phyloP scores from a whole-genome alignment of 2,329 filamentous ascomycete genomes.

The Arachnomyces sp. region DNA sequence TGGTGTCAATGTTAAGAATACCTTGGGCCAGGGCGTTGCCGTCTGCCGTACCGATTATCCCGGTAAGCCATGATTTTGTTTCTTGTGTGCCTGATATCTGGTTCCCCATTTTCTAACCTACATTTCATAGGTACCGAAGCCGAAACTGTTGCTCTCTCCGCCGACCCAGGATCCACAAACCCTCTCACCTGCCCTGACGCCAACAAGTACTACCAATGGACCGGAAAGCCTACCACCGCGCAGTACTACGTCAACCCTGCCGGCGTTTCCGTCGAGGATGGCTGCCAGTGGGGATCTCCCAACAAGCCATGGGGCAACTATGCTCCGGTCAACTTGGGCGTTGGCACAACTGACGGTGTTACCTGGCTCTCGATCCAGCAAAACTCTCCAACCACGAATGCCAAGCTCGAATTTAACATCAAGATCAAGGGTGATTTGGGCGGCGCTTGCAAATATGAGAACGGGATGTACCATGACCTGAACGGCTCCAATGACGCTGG shows the following conservation, averaged over 20 bases:
- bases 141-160: conserved; percentile 71
- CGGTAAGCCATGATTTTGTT: conserved; percentile 41
- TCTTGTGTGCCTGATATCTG: conserved; percentile 1
- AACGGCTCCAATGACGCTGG: conserved; percentile 48
- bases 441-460: conserved; percentile 57
- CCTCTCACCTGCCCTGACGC: conserved; percentile 70
- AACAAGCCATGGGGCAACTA: conserved; percentile 64
- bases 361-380: conserved; percentile 81
- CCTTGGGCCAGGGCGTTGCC: conserved; percentile 57
- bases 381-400: conserved; percentile 67
- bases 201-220: conserved; percentile 67
- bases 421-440: conserved; percentile 61
- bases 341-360: conserved; percentile 60
- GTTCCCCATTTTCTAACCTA: conserved; percentile 2
- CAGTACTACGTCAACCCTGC: conserved; percentile 96
- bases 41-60: conserved; percentile 97
- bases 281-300: conserved; percentile 68
- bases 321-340: conserved; percentile 78
- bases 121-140: conserved; percentile 56
- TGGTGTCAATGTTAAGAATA: conserved; percentile 68
- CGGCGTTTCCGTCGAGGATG: conserved; percentile 58
- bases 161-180: conserved; percentile 51
- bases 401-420: conserved; percentile 69
- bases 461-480: conserved; percentile 54
- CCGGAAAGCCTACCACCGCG: conserved; percentile 67